phyloP scores from a whole-genome alignment of 1,284 basidiomycete genomes.

The Coniophora puteana region DNA sequence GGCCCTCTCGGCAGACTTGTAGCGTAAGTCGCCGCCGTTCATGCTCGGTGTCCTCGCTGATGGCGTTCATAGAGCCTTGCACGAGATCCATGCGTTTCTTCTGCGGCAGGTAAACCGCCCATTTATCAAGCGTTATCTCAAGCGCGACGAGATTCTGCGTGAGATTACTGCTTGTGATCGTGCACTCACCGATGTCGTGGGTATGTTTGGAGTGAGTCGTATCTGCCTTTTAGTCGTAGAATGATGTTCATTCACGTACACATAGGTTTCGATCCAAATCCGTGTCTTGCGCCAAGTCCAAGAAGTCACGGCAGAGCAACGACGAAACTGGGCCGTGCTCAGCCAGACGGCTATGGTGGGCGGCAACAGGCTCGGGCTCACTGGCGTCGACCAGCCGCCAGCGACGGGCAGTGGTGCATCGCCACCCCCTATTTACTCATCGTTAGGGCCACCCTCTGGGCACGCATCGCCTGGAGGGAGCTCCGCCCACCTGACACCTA shows the following conservation, averaged over 20 bases:
- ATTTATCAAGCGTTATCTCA: slow-evolving; percentile 77
- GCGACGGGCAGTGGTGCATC: not conserved
- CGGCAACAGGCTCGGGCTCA: not conserved
- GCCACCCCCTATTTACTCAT: not conserved
- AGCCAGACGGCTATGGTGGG: not conserved
- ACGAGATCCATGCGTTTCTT: slow-evolving; percentile 47
- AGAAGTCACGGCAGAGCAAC: slow-evolving; percentile 28
- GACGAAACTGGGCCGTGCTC: not conserved
- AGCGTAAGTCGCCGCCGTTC: slow-evolving; percentile 37
- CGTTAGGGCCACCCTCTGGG: not conserved
- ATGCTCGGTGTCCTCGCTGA: not conserved
- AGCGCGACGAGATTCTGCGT: slow-evolving; percentile 64
- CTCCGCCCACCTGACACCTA: not conserved
- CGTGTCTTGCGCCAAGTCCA: slow-evolving; percentile 57
- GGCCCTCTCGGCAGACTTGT: slow-evolving; percentile 41
- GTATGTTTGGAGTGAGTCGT: slow-evolving; percentile 51
- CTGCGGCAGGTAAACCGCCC: slow-evolving; percentile 60
- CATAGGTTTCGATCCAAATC: slow-evolving; percentile 49
- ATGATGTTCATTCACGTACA: not conserved
- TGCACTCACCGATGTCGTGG: slow-evolving; percentile 50
- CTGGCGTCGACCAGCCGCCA: not conserved
- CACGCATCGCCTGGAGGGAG: not conserved
- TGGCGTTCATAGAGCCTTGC: slow-evolving; percentile 30
- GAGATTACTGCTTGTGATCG: slow-evolving; percentile 53
- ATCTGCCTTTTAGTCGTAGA: slow-evolving; percentile 5